Conservation (phyloP, 2,329 filamentous ascomycete genomes). For the Fusarium fracticaudum region DNA sequence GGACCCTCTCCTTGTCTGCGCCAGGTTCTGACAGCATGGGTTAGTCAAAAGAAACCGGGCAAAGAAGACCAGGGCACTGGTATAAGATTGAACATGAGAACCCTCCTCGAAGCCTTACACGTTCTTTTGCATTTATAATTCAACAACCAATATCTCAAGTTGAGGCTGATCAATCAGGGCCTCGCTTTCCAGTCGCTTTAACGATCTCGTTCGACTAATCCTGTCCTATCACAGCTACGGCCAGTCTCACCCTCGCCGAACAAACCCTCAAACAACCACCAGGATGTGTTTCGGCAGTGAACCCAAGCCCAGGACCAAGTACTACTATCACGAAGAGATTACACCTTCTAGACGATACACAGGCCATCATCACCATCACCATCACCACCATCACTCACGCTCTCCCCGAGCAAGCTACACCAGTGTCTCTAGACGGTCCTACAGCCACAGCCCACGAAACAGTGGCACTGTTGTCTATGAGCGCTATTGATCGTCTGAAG, state of each 20-base stretch:
- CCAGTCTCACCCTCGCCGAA: neutral
- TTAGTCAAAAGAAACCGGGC: conserved; percentile 42
- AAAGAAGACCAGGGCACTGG: conserved; percentile 36
- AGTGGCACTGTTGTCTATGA: conserved; percentile 48
- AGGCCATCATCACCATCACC: conserved; percentile 49
- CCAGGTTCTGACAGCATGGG: conserved; percentile 36
- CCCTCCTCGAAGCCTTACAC: conserved; percentile 10
- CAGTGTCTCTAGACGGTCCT: conserved; percentile 50
- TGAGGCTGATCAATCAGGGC: neutral
- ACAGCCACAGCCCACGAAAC: conserved; percentile 55
- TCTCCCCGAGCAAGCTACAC: conserved; percentile 57
- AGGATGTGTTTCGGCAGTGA: conserved; percentile 62
- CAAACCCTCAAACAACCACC: conserved; percentile 18
- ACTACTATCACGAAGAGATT: conserved; percentile 67
- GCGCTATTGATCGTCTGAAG: conserved; percentile 15
- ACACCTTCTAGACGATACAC: conserved; percentile 56
- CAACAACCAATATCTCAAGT: neutral
- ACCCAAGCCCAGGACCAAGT: conserved; percentile 55
- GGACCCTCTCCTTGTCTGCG: conserved; percentile 35
- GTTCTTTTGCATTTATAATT: conserved; percentile 11
- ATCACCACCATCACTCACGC: conserved; percentile 47
- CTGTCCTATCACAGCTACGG: neutral
- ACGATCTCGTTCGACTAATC: neutral
- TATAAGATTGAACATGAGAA: conserved; percentile 40
- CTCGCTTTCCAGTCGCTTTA: neutral